Conservation (phyloP, 768 basidiomycete genomes). For the Xerocomellus amylosporus region DNA sequence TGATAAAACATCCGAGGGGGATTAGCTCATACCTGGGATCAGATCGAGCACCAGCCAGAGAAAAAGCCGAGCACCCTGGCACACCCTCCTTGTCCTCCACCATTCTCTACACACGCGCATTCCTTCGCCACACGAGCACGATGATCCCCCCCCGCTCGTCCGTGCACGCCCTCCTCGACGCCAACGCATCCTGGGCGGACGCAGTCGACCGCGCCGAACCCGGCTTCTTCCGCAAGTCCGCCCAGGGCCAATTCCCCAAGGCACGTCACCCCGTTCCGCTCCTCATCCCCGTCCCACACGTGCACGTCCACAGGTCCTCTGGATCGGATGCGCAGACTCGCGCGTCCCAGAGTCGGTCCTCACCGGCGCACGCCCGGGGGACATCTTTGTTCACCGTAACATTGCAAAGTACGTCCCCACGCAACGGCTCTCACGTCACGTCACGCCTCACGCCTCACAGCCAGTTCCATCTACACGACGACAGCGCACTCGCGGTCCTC, state of each 20-base stretch:
- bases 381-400: slow-evolving; percentile 86
- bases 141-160: slow-evolving; percentile 6
- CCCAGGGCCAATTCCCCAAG: slow-evolving; percentile 67
- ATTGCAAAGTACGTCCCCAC: slow-evolving; percentile 69
- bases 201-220: slow-evolving; percentile 55
- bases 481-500: slow-evolving; percentile 68
- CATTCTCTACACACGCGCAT: no score
- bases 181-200: slow-evolving; percentile 70
- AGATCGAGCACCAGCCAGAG: no score
- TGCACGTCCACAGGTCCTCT: slow-evolving; percentile 51
- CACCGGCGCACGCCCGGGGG: slow-evolving; percentile 72
- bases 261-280: slow-evolving; percentile 31
- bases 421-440: not conserved
- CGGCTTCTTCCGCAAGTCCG: slow-evolving; percentile 57
- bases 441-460: slow-evolving; percentile 32
- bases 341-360: slow-evolving; percentile 82
- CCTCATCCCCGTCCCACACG: no score
- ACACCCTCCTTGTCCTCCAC: no score
- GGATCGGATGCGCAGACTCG: slow-evolving; percentile 86
- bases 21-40: no score
- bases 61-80: no score
- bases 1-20: no score
- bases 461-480: slow-evolving; percentile 72
- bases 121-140: not conserved
- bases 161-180: slow-evolving; percentile 34